These are phyloP conservation scores for Xylariaceae sp. DNA, from an alignment of 2,329 filamentous ascomycete species.

Conservation along the genomic window DNA sequence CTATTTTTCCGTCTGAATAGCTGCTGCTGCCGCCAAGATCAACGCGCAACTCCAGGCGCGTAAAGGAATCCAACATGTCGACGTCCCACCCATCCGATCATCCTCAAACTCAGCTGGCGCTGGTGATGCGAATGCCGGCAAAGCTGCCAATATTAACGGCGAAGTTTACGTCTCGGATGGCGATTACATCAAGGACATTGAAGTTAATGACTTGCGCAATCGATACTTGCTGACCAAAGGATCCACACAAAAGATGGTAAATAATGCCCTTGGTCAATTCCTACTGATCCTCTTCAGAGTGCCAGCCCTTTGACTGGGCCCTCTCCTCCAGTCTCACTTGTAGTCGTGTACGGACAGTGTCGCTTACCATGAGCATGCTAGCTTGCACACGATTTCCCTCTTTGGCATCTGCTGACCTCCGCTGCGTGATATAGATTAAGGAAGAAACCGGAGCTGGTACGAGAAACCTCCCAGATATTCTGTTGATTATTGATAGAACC, in stretches of 20 bases:
- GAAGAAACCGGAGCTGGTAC: constrained; percentile 99
- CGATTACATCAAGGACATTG: constrained; percentile 97
- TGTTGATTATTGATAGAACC: constrained; percentile 43
- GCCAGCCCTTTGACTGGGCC: constrained; percentile 35
- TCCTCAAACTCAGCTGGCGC: constrained; percentile 43
- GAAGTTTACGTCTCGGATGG: constrained; percentile 94
- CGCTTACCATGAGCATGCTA: constrained; percentile 66
- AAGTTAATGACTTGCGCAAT: constrained; percentile 96
- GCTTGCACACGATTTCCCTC: constrained; percentile 57
- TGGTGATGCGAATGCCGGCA: constrained; percentile 30
- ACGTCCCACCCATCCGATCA: constrained; percentile 74
- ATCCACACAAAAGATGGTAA: constrained; percentile 99
- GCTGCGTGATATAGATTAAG: constrained; percentile 94
- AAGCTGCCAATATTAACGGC: constrained; percentile 60
- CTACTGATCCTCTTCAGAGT: constrained; percentile 58
- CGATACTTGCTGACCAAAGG: constrained; percentile 96
- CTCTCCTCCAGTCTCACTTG: constrained; percentile 33
- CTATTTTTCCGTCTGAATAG: constrained; percentile 37
- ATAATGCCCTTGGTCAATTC: constrained; percentile 62
- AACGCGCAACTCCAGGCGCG: constrained; percentile 79
- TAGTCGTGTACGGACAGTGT: constrained; percentile 54
- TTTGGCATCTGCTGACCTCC: constrained; percentile 92
- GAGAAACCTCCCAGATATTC: constrained; percentile 53
- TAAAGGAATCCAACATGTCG: constrained; percentile 84
- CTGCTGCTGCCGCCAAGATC: constrained; percentile 83